Percentiles rank a stretch among this genome's conserved stretches.
These are phyloP conservation scores for Globisporangium cederbergense DNA, from an alignment of 352 stramenopile genomes.

Conservation along the genomic window DNA sequence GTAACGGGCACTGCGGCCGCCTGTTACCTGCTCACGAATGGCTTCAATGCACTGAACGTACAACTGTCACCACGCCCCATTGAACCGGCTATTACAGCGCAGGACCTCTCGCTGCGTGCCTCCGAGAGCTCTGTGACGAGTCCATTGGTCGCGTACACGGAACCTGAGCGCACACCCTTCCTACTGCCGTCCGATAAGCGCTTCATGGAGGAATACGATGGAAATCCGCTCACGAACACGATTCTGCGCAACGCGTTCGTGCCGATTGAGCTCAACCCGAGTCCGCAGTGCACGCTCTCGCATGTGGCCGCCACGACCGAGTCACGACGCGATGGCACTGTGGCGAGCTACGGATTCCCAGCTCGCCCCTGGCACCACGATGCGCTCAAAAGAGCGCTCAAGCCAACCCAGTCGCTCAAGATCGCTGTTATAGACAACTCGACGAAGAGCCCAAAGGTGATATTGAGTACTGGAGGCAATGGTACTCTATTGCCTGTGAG, in stretches of 20 bases:
- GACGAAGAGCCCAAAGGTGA: background rate
- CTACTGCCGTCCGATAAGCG: background rate
- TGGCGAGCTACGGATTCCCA: constrained; percentile 4
- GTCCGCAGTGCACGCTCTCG: background rate
- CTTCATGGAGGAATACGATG: background rate
- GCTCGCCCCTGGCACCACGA: constrained; percentile 3
- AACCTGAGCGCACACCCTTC: background rate
- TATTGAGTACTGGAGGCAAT: background rate
- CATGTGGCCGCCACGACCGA: background rate
- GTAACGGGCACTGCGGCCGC: background rate
- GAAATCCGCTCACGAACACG: background rate
- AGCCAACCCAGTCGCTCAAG: background rate
- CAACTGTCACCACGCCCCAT: background rate
- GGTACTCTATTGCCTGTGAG: background rate
- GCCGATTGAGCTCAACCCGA: background rate
- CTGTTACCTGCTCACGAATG: constrained; percentile 8
- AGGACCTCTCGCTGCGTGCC: background rate
- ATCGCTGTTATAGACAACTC: constrained; percentile 7
- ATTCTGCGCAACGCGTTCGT: constrained; percentile 6
- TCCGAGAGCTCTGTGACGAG: background rate
- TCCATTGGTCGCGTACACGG: background rate
- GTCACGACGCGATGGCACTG: background rate
- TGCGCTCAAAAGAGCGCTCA: background rate
- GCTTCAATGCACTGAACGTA: constrained; percentile 6
- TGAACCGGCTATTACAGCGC: background rate